A percentile compares a stretch with the other conserved stretches of the same genome.
phyloP scores from a whole-genome alignment of 148 eudicot genomes.

The Fagopyrum esculentum region DNA sequence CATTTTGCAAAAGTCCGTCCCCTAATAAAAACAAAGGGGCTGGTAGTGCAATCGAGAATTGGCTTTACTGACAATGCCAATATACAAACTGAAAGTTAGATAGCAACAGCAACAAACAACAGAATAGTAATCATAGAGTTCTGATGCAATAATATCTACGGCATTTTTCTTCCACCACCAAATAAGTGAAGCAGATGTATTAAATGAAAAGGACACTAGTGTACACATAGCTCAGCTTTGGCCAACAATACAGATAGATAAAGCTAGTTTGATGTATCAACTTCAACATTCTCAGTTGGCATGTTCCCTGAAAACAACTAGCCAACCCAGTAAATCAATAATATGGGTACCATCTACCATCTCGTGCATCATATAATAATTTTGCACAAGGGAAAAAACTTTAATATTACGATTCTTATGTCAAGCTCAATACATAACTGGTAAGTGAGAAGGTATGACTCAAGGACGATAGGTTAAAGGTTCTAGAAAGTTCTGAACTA shows the following conservation, averaged over 20 bases:
- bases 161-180: not conserved
- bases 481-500: slow-evolving; percentile 7
- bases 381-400: not conserved
- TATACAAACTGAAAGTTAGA: not conserved
- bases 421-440: not conserved
- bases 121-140: no score
- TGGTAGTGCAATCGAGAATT: not conserved
- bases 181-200: not conserved
- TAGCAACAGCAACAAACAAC: not conserved
- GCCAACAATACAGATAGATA: slow-evolving; percentile 1
- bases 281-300: not conserved
- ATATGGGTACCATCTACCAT: not conserved
- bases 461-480: not conserved
- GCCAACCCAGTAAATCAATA: slow-evolving; percentile 1
- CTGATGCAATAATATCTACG: not conserved
- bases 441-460: not conserved
- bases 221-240: not conserved
- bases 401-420: not conserved
- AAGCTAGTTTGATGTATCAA: not conserved
- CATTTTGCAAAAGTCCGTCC: not conserved
- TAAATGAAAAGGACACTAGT: not conserved
- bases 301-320: slow-evolving; percentile 3
- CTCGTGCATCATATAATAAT: not conserved
- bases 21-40: not conserved
- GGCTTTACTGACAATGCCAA: not conserved